These are phyloP conservation scores for Sporothrix pseudoabietina DNA, from an alignment of 2,329 filamentous ascomycete genomes.

Conservation along the genomic window DNA sequence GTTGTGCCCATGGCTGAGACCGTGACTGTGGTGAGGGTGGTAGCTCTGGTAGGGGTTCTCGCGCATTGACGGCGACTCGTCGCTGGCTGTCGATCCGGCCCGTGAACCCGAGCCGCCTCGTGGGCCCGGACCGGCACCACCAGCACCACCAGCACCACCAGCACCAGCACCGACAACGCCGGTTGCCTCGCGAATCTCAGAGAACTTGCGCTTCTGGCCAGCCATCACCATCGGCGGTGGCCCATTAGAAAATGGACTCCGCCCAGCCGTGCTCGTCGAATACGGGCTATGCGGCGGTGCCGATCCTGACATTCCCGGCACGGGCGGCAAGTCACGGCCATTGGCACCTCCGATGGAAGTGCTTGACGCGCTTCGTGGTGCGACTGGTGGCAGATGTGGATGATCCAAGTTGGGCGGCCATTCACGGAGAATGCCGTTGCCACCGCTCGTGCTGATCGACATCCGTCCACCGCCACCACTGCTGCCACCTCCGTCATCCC, in stretches of 20 bases:
- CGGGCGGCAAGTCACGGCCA: neutral
- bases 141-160: neutral
- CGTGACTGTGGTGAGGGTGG: conserved; percentile 2
- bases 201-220: conserved; percentile 48
- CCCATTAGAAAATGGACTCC: conserved; percentile 30
- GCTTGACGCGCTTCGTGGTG: neutral
- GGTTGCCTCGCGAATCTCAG: conserved; percentile 37
- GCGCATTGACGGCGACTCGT: conserved; percentile 29
- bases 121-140: neutral
- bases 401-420: neutral
- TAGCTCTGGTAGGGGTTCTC: conserved; percentile 29
- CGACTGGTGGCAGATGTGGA: neutral
- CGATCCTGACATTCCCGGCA: neutral
- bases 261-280: conserved; percentile 22
- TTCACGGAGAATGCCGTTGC: conserved; percentile 16
- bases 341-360: neutral
- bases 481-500: neutral
- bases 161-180: conserved; percentile 21
- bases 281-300: conserved; percentile 24
- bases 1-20: conserved; percentile 29
- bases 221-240: conserved; percentile 39
- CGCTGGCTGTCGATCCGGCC: conserved; percentile 21
- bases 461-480: neutral
- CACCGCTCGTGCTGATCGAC: neutral
- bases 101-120: conserved; percentile 10